phyloP scores from a whole-genome alignment of 2,329 filamentous ascomycete genomes.

The Penicillium capsulatum region DNA sequence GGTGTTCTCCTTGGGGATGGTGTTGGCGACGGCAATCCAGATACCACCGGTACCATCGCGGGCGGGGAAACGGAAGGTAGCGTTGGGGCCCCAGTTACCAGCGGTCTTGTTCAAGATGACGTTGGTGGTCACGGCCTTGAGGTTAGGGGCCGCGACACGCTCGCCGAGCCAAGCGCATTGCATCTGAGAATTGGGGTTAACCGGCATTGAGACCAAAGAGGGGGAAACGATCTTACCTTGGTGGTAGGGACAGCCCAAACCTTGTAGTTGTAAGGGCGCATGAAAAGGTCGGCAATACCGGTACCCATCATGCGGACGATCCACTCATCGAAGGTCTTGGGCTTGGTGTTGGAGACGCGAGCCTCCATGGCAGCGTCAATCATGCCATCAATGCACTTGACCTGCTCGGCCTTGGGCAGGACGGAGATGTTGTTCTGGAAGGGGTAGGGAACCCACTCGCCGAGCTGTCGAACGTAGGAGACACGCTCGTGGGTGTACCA shows the following conservation, averaged over 20 bases:
- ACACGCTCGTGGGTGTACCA: constrained; percentile 98
- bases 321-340: constrained; percentile 97
- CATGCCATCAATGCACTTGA: constrained; percentile 88
- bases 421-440: constrained; percentile 99
- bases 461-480: constrained; percentile 97
- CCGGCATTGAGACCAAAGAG: neutral
- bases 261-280: constrained; percentile 99
- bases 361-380: constrained; percentile 89
- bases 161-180: constrained; percentile 98
- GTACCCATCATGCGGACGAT: constrained; percentile 87
- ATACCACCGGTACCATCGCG: constrained; percentile 95
- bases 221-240: constrained; percentile 58
- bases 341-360: constrained; percentile 84
- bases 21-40: constrained; percentile 96
- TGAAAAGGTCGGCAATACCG: constrained; percentile 91
- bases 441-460: constrained; percentile 94
- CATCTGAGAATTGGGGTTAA: constrained; percentile 61
- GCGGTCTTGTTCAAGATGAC: constrained; percentile 94
- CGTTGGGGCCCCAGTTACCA: constrained; percentile 96
- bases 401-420: constrained; percentile 95
- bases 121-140: constrained; percentile 91
- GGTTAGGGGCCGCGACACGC: constrained; percentile 92
- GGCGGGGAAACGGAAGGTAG: constrained; percentile 96
- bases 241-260: constrained; percentile 98
- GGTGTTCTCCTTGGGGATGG: constrained; percentile 85